phyloP scores from a whole-genome alignment of 2,329 filamentous ascomycete genomes.

The Aspergillus hortae region DNA sequence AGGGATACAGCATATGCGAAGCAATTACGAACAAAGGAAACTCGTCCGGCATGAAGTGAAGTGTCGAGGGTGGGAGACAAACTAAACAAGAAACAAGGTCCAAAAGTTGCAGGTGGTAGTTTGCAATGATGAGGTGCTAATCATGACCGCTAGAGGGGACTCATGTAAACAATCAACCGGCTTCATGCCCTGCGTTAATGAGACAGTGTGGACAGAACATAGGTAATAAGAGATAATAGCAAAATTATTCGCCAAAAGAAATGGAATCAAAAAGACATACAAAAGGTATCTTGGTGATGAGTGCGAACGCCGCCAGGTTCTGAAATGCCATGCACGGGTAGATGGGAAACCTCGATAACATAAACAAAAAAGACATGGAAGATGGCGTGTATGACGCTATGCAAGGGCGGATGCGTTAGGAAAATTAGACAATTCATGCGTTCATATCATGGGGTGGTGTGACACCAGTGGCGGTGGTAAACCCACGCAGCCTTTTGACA shows the following conservation, averaged over 20 bases:
- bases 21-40: conserved; percentile 33
- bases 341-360: conserved; percentile 25
- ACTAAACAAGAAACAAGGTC: background rate
- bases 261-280: conserved; percentile 23
- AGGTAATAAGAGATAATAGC: conserved; percentile 2
- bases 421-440: conserved; percentile 27
- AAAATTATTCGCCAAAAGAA: conserved; percentile 7
- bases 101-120: background rate
- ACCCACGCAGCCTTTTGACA: conserved; percentile 99
- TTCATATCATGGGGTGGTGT: conserved; percentile 38
- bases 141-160: conserved; percentile 21
- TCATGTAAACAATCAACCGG: conserved; percentile 15
- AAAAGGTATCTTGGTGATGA: conserved; percentile 38
- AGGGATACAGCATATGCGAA: conserved; percentile 13
- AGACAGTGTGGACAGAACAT: conserved; percentile 12
- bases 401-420: conserved; percentile 33
- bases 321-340: conserved; percentile 35
- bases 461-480: conserved; percentile 96
- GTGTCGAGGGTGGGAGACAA: conserved; percentile 5
- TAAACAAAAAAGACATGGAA: conserved; percentile 20
- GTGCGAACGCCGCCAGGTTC: conserved; percentile 35
- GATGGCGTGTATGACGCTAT: conserved; percentile 35
- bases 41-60: conserved; percentile 22
- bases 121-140: conserved; percentile 11
- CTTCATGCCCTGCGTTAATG: conserved; percentile 16